Evolutionary conservation across 169 alveolate species (phyloP), one percentile per base, ranked within the genome.

Genomic region (Cystoisospora suis): DNA sequence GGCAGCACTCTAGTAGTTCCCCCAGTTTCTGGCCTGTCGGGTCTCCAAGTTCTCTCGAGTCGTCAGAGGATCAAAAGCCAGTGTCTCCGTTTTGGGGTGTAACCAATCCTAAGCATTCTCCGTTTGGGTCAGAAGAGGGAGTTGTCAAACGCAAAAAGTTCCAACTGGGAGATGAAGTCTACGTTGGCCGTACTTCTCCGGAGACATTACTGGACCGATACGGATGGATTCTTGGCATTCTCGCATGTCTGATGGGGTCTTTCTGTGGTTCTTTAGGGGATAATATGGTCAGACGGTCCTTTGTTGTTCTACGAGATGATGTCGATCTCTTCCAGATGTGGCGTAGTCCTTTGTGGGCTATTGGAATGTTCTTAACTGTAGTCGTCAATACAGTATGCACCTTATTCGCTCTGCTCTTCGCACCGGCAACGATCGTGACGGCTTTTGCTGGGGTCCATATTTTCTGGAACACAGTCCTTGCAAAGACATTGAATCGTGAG

Each of bases 191-290:
- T n/a, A n/a, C n/a, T n/a, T n/a, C n/a, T n/a, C 61, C 61, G 9
- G n/a, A 49, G 61, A 49, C 61, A 20, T 20, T 49, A 20, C 9
- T 49, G 61, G 61, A 49, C 20, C 61, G 20, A 20, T 49, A 49
- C n/a, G 75, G 75, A 20, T 61, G 75, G 75, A 9, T 61, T 9
- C 75, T 61, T 17, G 75, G 75, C 75, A 61, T 61, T 17, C 75
- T 61, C 75, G 17, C 75, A 12, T 61, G 75, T 20, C 29, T 61
- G 6, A 20, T 61, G 6, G 75, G 75, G 42, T 9, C 75, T 27
- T 61, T 61, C 75, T 61, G 75, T 61, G 75, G 75, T 5, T 61
- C 75, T 15, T 38, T 61, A 12, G 75, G 75, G 34, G 75, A 61
- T 38, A 61, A 61, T n/a, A 61, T 61, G 75, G 27, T 61, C 6